These are phyloP conservation scores for Paramecium sonneborni DNA, from an alignment of 73 alveolate genomes.

Conservation along the genomic window DNA sequence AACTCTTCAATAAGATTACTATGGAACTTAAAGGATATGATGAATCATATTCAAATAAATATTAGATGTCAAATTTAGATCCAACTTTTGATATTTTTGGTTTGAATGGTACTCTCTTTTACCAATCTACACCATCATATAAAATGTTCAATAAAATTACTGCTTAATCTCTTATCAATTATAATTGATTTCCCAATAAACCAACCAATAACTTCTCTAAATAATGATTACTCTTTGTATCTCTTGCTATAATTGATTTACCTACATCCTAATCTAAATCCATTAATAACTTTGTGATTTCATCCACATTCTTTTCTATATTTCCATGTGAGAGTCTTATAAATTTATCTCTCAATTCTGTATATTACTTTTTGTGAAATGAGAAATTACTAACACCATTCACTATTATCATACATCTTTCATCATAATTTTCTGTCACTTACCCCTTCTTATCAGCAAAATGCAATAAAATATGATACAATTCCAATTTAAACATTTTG, in stretches of 20 bases:
- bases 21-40: constrained; percentile 41
- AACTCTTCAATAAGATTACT: constrained; percentile 51
- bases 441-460: constrained; percentile 60
- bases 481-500: constrained; percentile 8
- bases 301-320: constrained; percentile 40
- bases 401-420: constrained; percentile 18
- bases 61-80: constrained; percentile 64
- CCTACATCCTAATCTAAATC: constrained; percentile 58
- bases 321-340: constrained; percentile 44
- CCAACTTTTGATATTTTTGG: constrained; percentile 87
- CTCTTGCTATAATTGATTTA: constrained; percentile 68
- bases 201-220: constrained; percentile 65
- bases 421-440: constrained; percentile 61
- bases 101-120: constrained; percentile 84
- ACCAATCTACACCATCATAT: constrained; percentile 98
- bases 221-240: constrained; percentile 53
- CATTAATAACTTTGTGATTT: constrained; percentile 27
- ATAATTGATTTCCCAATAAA: constrained; percentile 56
- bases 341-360: constrained; percentile 32
- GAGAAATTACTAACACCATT: constrained; percentile 51
- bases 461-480: constrained; percentile 50
- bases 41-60: constrained; percentile 68
- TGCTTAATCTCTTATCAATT: constrained; percentile 85
- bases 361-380: not conserved
- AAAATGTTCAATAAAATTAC: constrained; percentile 91